Conservation (phyloP, 2,329 filamentous ascomycete genomes). For the Botrytis hyacinthi region DNA sequence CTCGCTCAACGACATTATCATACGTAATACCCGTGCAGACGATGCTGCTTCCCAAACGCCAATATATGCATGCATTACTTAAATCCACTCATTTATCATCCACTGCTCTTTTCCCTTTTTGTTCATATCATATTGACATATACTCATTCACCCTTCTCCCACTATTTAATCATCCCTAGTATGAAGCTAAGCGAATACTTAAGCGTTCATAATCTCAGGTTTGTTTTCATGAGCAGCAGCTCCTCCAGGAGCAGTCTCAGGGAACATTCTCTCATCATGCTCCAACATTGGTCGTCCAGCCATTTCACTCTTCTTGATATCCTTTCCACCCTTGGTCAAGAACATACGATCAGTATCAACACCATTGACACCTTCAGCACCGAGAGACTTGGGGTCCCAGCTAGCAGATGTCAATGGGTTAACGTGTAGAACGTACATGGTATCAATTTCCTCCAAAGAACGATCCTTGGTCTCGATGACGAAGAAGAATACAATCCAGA, state of each 20-base stretch:
- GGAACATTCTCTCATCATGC: conserved; percentile 28
- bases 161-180: not conserved
- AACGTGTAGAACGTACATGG: conserved; percentile 62
- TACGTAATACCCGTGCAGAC: conserved; percentile 4
- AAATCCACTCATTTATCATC: not conserved
- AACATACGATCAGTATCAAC: conserved; percentile 23
- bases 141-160: not conserved
- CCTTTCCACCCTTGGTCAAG: conserved; percentile 24
- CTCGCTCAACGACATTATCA: not conserved
- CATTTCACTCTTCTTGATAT: conserved; percentile 27
- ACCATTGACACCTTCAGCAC: conserved; percentile 24
- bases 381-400: conserved; percentile 31
- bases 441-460: conserved; percentile 75
- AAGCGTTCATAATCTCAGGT: conserved; percentile 3
- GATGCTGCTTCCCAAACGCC: conserved; percentile 7
- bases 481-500: conserved; percentile 73
- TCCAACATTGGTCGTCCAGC: conserved; percentile 25
- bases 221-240: not conserved
- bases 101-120: not conserved
- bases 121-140: not conserved
- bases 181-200: not conserved
- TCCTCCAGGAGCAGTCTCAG: conserved; percentile 18
- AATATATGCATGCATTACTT: not conserved
- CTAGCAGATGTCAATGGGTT: conserved; percentile 43
- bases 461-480: conserved; percentile 72